Base-by-base conservation (phyloP, 1,284 basidiomycete species). In the Coniophora puteana region DNA sequence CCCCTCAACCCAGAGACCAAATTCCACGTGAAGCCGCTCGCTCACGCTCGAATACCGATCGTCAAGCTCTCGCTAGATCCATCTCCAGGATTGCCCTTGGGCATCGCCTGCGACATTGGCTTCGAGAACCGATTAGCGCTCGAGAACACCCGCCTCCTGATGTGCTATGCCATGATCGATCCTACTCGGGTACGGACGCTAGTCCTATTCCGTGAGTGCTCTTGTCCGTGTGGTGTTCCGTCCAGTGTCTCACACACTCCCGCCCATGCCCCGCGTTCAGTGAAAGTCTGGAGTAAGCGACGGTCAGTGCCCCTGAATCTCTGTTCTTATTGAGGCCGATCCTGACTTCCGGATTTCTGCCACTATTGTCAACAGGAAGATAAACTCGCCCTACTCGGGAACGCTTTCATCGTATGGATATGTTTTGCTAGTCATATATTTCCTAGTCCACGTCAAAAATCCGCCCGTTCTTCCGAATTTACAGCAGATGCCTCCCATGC, bases 201-300 rank as follows among this genome's bases (percentile, higher is more conserved):
- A 63, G 95, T 99, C 32, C 76, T 99, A 43, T 98, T 99, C 68
- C 79, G 92, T 94, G 62, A 72, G 89, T 80, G 36, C 44, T 44
- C 20, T 29, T 27, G 40, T n/a, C n/a, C 22, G 30, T 31, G 23
- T 29, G 44, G 39, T 39, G 34, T 34, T 47, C 26, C 25, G 36
- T 25, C 10, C 26, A 44, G 16, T 36, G 46, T 25, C 27, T 40
- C 5, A 39, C 44, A 48, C 16, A 35, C 44, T n/a, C n/a, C n/a
- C n/a, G n/a, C n/a, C n/a, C n/a, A n/a, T n/a, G n/a, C n/a, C n/a
- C 39, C 38, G 17, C 13, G 23, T 35, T 7, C 52, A 94, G 92
- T 99, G 59, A 99, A 99, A 74, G 93, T 99, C 24, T 99, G 95
- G 95, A 92, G 92, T 57, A 99, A 99, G 71, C 78, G 94, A 61